Conservation (phyloP, 2,329 filamentous ascomycete genomes). For the Talaromyces sp. region DNA sequence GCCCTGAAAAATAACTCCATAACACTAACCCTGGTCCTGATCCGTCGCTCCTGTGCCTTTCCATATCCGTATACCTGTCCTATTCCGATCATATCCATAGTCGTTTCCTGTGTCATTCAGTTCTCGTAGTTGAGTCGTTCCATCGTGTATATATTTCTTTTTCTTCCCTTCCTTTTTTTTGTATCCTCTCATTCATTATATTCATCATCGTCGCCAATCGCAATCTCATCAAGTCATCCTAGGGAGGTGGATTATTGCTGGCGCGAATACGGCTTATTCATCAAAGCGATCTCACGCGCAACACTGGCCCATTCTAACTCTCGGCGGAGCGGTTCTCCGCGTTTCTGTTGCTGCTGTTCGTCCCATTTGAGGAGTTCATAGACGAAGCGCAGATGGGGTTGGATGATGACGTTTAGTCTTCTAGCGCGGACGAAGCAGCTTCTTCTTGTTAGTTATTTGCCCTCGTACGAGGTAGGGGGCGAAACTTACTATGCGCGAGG, state of each 20-base stretch:
- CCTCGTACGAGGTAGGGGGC: neutral
- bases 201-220: neutral
- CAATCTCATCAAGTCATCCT: neutral
- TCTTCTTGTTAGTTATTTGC: neutral
- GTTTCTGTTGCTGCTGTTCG: constrained; percentile 66
- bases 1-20: neutral
- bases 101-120: neutral
- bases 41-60: neutral
- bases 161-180: neutral
- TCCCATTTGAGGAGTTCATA: constrained; percentile 96
- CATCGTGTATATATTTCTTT: constrained; percentile 5
- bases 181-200: neutral
- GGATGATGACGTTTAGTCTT: constrained; percentile 94
- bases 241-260: constrained; percentile 35
- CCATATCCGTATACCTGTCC: neutral
- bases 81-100: neutral
- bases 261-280: constrained; percentile 91
- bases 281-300: constrained; percentile 82
- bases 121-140: neutral
- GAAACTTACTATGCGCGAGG: constrained; percentile 73
- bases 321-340: constrained; percentile 58
- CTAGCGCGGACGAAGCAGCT: constrained; percentile 89
- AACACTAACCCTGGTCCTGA: neutral
- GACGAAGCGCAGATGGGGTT: constrained; percentile 89
- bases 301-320: constrained; percentile 92